phyloP scores from a whole-genome alignment of 306 rosid genomes.

The Dryas drummondii region DNA sequence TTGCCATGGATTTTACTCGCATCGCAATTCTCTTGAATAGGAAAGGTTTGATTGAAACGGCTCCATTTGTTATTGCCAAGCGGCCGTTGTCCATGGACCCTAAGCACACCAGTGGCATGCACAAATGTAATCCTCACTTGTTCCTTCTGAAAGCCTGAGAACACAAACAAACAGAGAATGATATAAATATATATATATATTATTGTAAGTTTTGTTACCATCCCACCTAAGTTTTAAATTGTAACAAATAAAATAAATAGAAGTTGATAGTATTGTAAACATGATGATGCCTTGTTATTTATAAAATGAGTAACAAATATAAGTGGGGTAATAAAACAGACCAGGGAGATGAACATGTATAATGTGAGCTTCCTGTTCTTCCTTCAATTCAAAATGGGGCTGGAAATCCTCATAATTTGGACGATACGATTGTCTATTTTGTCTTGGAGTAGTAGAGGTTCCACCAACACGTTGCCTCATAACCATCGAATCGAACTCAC shows the following conservation, averaged over 20 bases:
- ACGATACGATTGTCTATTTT: conserved; percentile 11
- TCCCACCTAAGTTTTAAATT: too few species aligned
- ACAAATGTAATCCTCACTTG: conserved; percentile 27
- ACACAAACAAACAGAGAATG: background rate
- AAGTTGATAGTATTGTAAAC: too few species aligned
- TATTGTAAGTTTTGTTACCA: too few species aligned
- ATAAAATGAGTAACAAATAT: background rate
- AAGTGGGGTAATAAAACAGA: conserved; percentile 4
- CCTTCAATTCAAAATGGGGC: conserved; percentile 41
- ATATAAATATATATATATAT: too few species aligned
- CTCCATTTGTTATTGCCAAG: conserved; percentile 33
- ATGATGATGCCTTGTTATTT: too few species aligned
- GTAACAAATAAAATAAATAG: too few species aligned
- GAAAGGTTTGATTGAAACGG: conserved; percentile 36
- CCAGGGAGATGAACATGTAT: conserved; percentile 49
- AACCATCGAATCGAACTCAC: conserved; percentile 30
- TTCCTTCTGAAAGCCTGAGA: conserved; percentile 49
- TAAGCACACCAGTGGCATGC: conserved; percentile 16
- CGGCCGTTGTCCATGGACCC: conserved; percentile 51
- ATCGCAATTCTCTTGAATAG: conserved; percentile 37
- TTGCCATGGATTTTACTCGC: conserved; percentile 32
- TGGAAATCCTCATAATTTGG: conserved; percentile 35
- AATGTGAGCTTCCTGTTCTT: conserved; percentile 34
- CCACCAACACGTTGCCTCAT: conserved; percentile 29
- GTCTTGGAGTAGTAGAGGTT: conserved; percentile 12